phyloP scores from a whole-genome alignment of 257 asterid species.

The Penstemon newberryi region DNA sequence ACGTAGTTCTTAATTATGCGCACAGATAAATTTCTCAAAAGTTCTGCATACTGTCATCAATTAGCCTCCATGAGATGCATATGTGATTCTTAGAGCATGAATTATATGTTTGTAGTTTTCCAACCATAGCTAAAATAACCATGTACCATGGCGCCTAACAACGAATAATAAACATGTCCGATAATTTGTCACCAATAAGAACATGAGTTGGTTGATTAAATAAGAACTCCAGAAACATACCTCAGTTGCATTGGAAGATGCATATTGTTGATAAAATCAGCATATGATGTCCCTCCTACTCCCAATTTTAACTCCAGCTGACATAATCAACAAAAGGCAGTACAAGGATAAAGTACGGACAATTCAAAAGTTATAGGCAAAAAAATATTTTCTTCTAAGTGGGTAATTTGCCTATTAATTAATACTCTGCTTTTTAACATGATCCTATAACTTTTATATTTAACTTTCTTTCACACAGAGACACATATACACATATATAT shows the following conservation, averaged over 20 bases:
- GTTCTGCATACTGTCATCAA: background rate
- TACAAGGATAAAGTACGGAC: background rate
- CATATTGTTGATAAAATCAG: constrained; percentile 76
- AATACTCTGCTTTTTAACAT: no score
- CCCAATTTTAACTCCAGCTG: constrained; percentile 95
- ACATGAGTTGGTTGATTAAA: constrained; percentile 5
- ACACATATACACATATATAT: background rate
- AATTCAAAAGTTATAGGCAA: background rate
- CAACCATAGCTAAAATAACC: background rate
- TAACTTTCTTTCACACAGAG: background rate
- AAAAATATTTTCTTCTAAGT: no score
- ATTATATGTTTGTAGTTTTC: background rate
- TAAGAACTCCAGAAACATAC: constrained; percentile 37
- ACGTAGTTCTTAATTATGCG: background rate
- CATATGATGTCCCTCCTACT: constrained; percentile 89
- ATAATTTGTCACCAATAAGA: background rate
- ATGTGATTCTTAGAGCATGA: background rate
- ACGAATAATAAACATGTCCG: background rate
- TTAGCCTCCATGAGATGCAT: constrained; percentile 1
- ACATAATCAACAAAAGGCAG: constrained; percentile 25
- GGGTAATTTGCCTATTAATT: no score
- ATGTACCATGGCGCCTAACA: background rate
- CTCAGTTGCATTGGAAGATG: constrained; percentile 96
- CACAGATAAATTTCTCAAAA: background rate
- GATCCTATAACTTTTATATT: no score